Conservation (phyloP, 202 grass and related monocot species). For the Schoenoplectus triqueter region DNA sequence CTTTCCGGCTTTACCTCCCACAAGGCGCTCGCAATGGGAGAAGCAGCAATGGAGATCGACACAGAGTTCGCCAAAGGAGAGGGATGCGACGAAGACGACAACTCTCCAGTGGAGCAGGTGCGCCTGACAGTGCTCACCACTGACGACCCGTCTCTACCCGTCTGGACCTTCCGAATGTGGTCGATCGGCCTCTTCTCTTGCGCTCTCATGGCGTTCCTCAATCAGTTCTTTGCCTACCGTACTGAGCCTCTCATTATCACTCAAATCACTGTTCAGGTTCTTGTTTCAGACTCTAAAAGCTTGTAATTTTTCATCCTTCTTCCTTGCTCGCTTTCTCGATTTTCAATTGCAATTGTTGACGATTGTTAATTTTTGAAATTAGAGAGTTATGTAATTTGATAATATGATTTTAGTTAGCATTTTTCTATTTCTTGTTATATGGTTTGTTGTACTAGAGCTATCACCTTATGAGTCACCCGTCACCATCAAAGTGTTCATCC, state of each 20-base stretch:
- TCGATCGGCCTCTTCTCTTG: slow-evolving; percentile 69
- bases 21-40: neutral
- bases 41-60: slow-evolving; percentile 35
- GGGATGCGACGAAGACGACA: slow-evolving; percentile 49
- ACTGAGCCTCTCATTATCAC: slow-evolving; percentile 82
- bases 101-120: slow-evolving; percentile 84
- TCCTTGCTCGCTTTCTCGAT: neutral
- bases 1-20: neutral
- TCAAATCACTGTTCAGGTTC: slow-evolving; percentile 43
- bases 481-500: neutral
- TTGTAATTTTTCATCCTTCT: neutral
- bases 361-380: neutral
- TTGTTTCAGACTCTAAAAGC: neutral
- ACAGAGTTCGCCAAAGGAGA: neutral
- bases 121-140: slow-evolving; percentile 63
- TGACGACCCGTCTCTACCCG: slow-evolving; percentile 69
- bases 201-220: slow-evolving; percentile 81
- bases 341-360: neutral
- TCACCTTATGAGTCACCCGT: neutral
- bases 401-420: no score
- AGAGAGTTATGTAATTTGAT: no score
- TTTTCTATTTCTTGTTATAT: neutral
- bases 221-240: slow-evolving; percentile 97
- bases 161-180: slow-evolving; percentile 99
- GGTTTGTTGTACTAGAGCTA: slow-evolving; percentile 5